Evolutionary conservation across 768 basidiomycete genomes (phyloP), one percentile per base, ranked within the genome.

Genomic region (Leccinum pellstonianum): DNA sequence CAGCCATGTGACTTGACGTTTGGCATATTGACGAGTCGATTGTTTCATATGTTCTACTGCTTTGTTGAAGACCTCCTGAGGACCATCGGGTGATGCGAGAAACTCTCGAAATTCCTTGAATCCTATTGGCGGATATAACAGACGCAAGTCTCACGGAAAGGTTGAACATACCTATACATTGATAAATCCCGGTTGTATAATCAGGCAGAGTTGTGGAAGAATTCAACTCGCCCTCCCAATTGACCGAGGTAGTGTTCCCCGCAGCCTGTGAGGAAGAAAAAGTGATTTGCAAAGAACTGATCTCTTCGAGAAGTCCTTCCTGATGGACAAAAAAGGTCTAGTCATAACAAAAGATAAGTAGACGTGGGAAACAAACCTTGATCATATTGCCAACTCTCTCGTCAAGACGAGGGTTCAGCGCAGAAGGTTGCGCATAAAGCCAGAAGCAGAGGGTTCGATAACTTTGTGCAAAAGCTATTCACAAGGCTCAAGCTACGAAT

Each of bases 1-100:
- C 51, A 98, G 87, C 97, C 97, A 99, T 37, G 88, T 86, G 46
- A 95, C 80, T 71, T 99, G 97, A 41, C 88, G 80, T 69, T 90
- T 93, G 0, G 97, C 93, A 70, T 98, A 99, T 73, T 94, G 89
- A 21, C 90, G 79, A 8, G 95, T 99, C 0, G 90, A 87, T 0
- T 82, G 73, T 71, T 98, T 97, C 87, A 95, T 95, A 9, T 81
- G 81, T 47, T 90, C 86, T 7, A 91, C 75, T 0, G 89, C 90
- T 14, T 76, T 74, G 4, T 74, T 59, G 67, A 88, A 90, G 12
- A 74, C 68, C 53, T 75, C 64, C 61, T 77, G 69, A 46, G 79
- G 69, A 3, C 73, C 73, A 14, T 77, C 66, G 9, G 79, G 65
- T 12, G 78, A 72, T n/a, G 76, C 74, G 27, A 93, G 76, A 73